Evolutionary conservation across 1,284 basidiomycete genomes (phyloP).

Genomic region (Cystobasidiaceae sp.): DNA sequence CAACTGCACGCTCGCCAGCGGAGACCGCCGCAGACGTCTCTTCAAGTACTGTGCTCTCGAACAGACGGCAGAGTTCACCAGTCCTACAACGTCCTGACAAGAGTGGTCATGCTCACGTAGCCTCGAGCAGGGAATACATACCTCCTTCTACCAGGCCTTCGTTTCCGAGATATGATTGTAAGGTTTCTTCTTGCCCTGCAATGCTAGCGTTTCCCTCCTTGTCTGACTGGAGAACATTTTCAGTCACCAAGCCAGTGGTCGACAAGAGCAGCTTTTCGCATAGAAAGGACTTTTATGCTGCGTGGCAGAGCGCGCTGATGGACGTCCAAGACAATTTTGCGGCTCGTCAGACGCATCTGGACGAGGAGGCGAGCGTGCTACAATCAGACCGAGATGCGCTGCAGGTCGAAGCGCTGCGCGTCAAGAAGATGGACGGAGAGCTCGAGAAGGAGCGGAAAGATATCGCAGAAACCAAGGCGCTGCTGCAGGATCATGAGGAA

Average conservation of each 20-base stretch:
- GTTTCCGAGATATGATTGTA: neutral
- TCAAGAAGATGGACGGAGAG: neutral
- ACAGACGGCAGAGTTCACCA: no score
- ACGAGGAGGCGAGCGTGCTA: neutral
- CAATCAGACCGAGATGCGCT: neutral
- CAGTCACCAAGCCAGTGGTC: neutral
- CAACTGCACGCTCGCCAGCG: no score
- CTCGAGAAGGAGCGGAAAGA: neutral
- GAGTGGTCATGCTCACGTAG: no score
- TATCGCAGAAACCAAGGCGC: neutral
- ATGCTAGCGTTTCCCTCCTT: neutral
- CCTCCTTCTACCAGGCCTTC: no score
- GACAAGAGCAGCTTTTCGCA: neutral
- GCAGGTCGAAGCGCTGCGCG: neutral
- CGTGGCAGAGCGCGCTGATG: neutral
- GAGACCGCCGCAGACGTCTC: no score
- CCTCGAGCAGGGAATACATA: no score
- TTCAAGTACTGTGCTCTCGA: no score
- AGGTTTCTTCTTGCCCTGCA: neutral
- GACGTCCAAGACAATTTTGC: neutral
- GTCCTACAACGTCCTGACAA: no score
- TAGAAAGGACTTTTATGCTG: neutral
- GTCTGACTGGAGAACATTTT: neutral
- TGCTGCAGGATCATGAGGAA: slow-evolving; percentile 26
- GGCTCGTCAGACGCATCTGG: neutral